Percentiles rank a stretch among this genome's conserved stretches.
phyloP scores from a whole-genome alignment of 2,329 filamentous ascomycete species.

The Drechmeria coniospora region DNA sequence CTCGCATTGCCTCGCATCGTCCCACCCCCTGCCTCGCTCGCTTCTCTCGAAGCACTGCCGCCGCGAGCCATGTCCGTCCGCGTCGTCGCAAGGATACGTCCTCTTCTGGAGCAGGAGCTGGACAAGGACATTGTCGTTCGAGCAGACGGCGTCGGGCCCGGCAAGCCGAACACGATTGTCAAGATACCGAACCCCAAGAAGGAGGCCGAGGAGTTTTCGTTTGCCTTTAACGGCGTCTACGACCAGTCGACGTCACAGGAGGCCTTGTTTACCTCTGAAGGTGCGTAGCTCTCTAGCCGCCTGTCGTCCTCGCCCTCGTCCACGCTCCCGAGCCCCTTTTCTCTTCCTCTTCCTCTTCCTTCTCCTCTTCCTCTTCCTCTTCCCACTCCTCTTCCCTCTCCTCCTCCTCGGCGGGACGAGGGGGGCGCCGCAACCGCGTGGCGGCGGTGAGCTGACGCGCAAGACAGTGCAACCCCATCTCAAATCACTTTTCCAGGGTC shows the following conservation, averaged over 20 bases:
- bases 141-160: constrained; percentile 45
- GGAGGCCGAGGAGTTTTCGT: constrained; percentile 77
- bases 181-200: constrained; percentile 93
- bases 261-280: constrained; percentile 76
- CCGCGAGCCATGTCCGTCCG: constrained; percentile 45
- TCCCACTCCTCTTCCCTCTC: no score
- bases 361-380: constrained; percentile 2
- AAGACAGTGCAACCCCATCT: constrained; percentile 66
- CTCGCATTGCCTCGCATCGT: constrained; percentile 5
- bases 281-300: no score
- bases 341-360: background rate
- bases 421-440: no score
- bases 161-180: constrained; percentile 51
- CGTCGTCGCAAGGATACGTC: constrained; percentile 82
- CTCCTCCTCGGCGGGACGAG: no score
- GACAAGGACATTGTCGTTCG: constrained; percentile 78
- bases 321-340: background rate
- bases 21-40: constrained; percentile 5
- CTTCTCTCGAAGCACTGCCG: background rate
- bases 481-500: constrained; percentile 80
- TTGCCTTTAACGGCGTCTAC: constrained; percentile 90
- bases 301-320: no score
- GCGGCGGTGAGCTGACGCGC: constrained; percentile 15
- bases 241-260: constrained; percentile 68
- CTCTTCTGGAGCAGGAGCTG: constrained; percentile 70